These are phyloP conservation scores for Colletotrichum incanum DNA, from an alignment of 2,329 filamentous ascomycete species.

Conservation along the genomic window DNA sequence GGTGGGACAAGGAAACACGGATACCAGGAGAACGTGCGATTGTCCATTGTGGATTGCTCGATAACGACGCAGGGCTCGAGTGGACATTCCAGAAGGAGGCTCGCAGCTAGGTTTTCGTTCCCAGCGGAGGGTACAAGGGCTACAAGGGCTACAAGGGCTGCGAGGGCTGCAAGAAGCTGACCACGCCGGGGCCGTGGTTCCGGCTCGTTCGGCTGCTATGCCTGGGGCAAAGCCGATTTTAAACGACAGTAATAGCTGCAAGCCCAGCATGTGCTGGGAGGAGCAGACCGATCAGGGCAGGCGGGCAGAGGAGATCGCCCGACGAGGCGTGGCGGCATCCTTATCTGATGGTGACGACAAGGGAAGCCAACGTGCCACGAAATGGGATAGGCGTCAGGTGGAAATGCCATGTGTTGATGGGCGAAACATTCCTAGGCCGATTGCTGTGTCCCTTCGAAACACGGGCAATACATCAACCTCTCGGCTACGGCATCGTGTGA, in stretches of 20 bases:
- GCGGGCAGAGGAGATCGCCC: slow-evolving; percentile 2
- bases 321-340: slow-evolving; percentile 5
- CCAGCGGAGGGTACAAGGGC: slow-evolving; percentile 27
- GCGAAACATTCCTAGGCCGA: slow-evolving; percentile 17
- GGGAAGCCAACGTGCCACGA: neutral
- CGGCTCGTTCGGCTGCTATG: slow-evolving; percentile 3
- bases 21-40: slow-evolving; percentile 2
- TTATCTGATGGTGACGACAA: slow-evolving; percentile 4
- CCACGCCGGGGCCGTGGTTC: slow-evolving; percentile 11
- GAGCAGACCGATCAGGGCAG: slow-evolving; percentile 4
- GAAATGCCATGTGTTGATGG: neutral
- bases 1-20: slow-evolving; percentile 19
- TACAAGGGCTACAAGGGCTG: no score
- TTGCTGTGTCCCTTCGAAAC: neutral
- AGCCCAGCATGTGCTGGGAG: slow-evolving; percentile 6
- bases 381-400: neutral
- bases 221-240: slow-evolving; percentile 4
- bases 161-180: slow-evolving; percentile 13
- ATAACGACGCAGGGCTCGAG: slow-evolving; percentile 24
- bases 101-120: slow-evolving; percentile 15
- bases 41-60: slow-evolving; percentile 16
- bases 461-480: neutral
- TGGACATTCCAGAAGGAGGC: slow-evolving; percentile 18
- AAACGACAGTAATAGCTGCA: slow-evolving; percentile 22
- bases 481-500: neutral